These are phyloP conservation scores for Wickerhamiella vanderwaltii DNA, from an alignment of 805 yeast species.

Conservation along the genomic window DNA sequence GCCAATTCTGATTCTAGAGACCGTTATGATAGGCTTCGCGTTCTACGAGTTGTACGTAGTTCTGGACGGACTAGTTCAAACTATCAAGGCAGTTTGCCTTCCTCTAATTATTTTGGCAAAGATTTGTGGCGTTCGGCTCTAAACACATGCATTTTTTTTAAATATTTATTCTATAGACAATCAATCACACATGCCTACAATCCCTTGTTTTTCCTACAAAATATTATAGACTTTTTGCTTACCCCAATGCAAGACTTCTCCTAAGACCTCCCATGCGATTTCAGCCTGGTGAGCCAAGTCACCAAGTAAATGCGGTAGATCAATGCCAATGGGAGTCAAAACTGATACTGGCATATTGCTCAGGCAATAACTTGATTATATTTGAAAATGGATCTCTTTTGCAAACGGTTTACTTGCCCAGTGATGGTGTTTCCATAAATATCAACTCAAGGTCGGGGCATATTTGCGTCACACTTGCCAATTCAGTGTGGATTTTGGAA, in stretches of 20 bases:
- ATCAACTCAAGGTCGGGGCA: slow-evolving; percentile 49
- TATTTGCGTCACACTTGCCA: slow-evolving; percentile 23
- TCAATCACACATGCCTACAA: too few species aligned
- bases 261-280: slow-evolving; percentile 22
- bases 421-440: slow-evolving; percentile 55
- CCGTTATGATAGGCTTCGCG: slow-evolving; percentile 22
- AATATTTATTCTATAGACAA: neutral
- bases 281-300: slow-evolving; percentile 78
- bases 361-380: slow-evolving; percentile 77
- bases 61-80: slow-evolving; percentile 21
- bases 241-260: neutral
- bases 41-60: slow-evolving; percentile 24
- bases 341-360: slow-evolving; percentile 55
- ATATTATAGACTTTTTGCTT: neutral
- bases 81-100: slow-evolving; percentile 21
- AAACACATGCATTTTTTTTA: neutral
- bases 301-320: slow-evolving; percentile 40
- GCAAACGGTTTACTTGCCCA: slow-evolving; percentile 64
- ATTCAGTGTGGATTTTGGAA: slow-evolving; percentile 19
- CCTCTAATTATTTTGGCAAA: slow-evolving; percentile 23
- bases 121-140: slow-evolving; percentile 9
- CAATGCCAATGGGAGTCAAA: slow-evolving; percentile 56
- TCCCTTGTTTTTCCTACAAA: too few species aligned
- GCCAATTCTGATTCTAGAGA: slow-evolving; percentile 21
- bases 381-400: slow-evolving; percentile 41